A percentile compares a stretch with the other conserved stretches of the same genome.
These are phyloP conservation scores for Pestalotiopsis sp. DNA, from an alignment of 2,329 filamentous ascomycete genomes.

Conservation along the genomic window DNA sequence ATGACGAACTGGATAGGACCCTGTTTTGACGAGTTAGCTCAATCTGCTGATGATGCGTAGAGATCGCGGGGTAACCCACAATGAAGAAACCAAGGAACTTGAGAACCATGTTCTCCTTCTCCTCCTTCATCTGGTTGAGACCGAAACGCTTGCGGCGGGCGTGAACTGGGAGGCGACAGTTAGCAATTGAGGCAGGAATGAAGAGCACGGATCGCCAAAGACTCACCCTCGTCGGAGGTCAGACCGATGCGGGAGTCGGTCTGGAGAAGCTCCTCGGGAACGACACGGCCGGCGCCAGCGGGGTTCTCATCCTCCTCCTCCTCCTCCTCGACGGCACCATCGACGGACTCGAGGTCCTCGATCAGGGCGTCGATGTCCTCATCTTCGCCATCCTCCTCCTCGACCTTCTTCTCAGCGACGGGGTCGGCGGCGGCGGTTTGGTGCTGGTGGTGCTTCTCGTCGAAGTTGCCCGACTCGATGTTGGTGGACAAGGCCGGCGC, in stretches of 20 bases:
- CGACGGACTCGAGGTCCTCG: constrained; percentile 82
- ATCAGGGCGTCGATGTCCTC: constrained; percentile 87
- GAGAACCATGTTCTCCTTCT: constrained; percentile 69
- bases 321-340: constrained; percentile 70
- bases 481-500: constrained; percentile 64
- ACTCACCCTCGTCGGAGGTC: constrained; percentile 67
- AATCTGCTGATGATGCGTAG: not conserved
- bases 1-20: constrained; percentile 94
- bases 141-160: constrained; percentile 67
- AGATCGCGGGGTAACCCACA: not conserved
- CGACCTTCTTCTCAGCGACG: constrained; percentile 45
- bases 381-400: constrained; percentile 72
- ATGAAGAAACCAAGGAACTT: constrained; percentile 53
- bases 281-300: constrained; percentile 57
- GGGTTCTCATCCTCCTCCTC: constrained; percentile 61
- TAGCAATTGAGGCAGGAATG: not conserved
- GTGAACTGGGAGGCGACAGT: constrained; percentile 17
- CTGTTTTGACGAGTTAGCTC: not conserved
- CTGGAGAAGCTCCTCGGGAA: constrained; percentile 72
- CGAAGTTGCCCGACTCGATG: constrained; percentile 66
- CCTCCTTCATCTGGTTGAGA: constrained; percentile 88
- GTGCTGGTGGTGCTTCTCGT: constrained; percentile 56
- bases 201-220: constrained; percentile 39
- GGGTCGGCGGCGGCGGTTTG: constrained; percentile 34
- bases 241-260: constrained; percentile 76